These are phyloP conservation scores for Quercus berberidifolia DNA, from an alignment of 306 rosid genomes.

Conservation along the genomic window DNA sequence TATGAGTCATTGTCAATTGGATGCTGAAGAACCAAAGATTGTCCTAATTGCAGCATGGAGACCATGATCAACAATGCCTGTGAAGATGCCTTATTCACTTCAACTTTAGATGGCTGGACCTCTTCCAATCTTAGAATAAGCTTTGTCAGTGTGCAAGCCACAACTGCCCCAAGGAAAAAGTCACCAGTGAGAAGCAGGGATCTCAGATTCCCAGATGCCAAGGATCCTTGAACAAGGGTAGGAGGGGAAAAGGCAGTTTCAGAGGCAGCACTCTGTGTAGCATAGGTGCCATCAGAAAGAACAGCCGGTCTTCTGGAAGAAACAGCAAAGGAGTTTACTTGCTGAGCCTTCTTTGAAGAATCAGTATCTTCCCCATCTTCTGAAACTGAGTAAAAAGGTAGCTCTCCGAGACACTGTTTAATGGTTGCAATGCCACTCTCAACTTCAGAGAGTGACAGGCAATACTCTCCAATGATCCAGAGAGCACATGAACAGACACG, in stretches of 20 bases:
- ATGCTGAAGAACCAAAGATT: constrained; percentile 76
- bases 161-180: constrained; percentile 89
- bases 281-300: constrained; percentile 98
- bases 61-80: constrained; percentile 80
- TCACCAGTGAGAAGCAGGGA: constrained; percentile 89
- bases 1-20: constrained; percentile 89
- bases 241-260: constrained; percentile 93
- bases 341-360: constrained; percentile 52
- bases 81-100: constrained; percentile 66
- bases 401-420: constrained; percentile 92
- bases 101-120: constrained; percentile 82
- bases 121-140: constrained; percentile 90
- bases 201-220: constrained; percentile 88
- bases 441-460: constrained; percentile 88
- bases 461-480: constrained; percentile 96
- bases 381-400: constrained; percentile 70
- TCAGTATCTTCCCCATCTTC: constrained; percentile 84
- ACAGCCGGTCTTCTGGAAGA: constrained; percentile 95
- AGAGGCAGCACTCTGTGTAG: constrained; percentile 94
- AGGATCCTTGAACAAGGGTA: constrained; percentile 74
- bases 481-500: constrained; percentile 90
- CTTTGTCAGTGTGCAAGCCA: constrained; percentile 85
- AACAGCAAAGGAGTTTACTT: constrained; percentile 54
- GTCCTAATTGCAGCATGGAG: constrained; percentile 91
- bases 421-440: constrained; percentile 78